Conservation (phyloP, 139 green algal genomes). For the Ulvella scutata region DNA sequence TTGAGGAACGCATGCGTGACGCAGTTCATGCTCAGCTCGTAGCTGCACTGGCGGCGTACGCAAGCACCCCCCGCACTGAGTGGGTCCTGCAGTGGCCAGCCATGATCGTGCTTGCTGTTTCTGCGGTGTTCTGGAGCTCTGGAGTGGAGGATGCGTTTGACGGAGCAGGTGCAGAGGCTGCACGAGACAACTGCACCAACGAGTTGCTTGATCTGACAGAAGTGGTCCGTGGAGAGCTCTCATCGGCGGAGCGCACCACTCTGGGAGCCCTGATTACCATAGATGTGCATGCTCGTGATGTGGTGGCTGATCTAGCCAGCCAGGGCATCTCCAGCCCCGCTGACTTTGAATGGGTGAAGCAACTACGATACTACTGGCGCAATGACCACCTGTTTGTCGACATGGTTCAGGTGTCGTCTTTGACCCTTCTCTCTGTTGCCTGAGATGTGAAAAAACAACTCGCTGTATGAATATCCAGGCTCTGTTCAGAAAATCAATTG, state of each 20-base stretch:
- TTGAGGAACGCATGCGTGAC: conserved; percentile 33
- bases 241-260: conserved; percentile 34
- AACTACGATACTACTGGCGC: conserved; percentile 71
- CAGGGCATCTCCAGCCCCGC: conserved; percentile 10
- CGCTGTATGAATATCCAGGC: too few relatives aligned
- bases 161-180: conserved; percentile 9
- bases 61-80: conserved; percentile 18
- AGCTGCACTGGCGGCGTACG: conserved; percentile 19
- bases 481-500: too few relatives aligned
- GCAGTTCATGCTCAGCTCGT: neutral
- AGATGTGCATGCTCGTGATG: conserved; percentile 62
- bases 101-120: conserved; percentile 59
- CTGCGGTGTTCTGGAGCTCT: conserved; percentile 43
- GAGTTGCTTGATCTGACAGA: conserved; percentile 62
- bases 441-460: too few relatives aligned
- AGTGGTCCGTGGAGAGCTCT: conserved; percentile 43
- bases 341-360: conserved; percentile 66
- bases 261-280: conserved; percentile 66
- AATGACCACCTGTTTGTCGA: conserved; percentile 56
- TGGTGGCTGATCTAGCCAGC: conserved; percentile 31
- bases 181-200: conserved; percentile 26
- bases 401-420: conserved; percentile 46
- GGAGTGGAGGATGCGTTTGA: conserved; percentile 44
- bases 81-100: conserved; percentile 66
- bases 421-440: too few relatives aligned